Percentiles rank a stretch among this genome's conserved stretches.
Evolutionary conservation across 78 protist species (phyloP).

Genomic region (Dictyostelium intermedium): DNA sequence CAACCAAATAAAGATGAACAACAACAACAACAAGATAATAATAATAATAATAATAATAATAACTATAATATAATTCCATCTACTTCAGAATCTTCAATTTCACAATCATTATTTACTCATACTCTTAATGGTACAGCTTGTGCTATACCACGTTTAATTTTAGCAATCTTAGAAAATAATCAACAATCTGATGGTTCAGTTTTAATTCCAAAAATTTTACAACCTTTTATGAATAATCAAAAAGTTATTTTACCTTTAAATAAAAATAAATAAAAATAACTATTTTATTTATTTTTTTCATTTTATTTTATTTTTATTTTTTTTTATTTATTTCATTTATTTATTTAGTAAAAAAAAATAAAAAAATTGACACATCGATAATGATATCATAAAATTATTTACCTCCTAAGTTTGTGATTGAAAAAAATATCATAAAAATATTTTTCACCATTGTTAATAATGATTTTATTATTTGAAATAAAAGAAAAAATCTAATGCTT

Average conservation of each 20-base stretch:
- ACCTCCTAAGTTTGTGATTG: no score
- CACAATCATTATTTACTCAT: constrained; percentile 54
- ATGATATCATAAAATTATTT: no score
- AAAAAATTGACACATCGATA: no score
- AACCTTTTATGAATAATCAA: constrained; percentile 71
- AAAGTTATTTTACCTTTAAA: constrained; percentile 32
- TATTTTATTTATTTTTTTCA: background rate
- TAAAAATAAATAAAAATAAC: background rate
- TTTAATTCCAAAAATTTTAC: constrained; percentile 77
- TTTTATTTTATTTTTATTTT: background rate
- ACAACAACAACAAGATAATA: background rate
- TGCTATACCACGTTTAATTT: constrained; percentile 90
- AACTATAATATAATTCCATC: background rate
- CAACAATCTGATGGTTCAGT: constrained; percentile 85
- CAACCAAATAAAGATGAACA: background rate
- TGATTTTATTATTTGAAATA: no score
- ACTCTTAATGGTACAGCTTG: constrained; percentile 94
- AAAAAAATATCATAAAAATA: no score
- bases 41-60: no score
- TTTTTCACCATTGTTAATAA: no score
- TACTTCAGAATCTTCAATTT: background rate
- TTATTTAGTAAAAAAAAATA: no score
- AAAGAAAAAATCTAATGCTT: no score
- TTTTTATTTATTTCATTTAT: background rate
- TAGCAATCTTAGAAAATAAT: constrained; percentile 88